A percentile compares a stretch with the other conserved stretches of the same genome.
phyloP scores from a whole-genome alignment of 2,329 filamentous ascomycete genomes.

The Phoma sp. region DNA sequence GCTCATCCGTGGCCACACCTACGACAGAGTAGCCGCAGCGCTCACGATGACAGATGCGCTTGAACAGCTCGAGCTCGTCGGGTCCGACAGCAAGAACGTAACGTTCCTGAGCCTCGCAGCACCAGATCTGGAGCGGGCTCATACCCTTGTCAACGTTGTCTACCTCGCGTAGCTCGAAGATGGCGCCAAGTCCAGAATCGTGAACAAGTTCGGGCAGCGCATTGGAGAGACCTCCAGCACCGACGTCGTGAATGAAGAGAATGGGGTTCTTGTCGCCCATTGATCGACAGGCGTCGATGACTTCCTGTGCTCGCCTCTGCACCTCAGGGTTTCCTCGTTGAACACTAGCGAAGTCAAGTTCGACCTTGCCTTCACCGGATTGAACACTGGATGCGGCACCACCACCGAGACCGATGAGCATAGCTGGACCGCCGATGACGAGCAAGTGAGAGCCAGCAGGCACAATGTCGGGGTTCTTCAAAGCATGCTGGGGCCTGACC shows the following conservation, averaged over 20 bases:
- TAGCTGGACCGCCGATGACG: constrained; percentile 92
- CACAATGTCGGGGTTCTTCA: constrained; percentile 82
- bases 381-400: constrained; percentile 92
- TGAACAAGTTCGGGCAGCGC: constrained; percentile 89
- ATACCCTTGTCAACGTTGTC: constrained; percentile 89
- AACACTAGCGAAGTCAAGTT: constrained; percentile 95
- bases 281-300: constrained; percentile 91
- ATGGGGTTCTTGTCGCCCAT: constrained; percentile 88
- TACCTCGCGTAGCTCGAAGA: constrained; percentile 92
- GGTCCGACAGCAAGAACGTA: constrained; percentile 90
- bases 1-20: constrained; percentile 74
- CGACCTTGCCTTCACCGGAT: constrained; percentile 85
- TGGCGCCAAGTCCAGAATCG: constrained; percentile 87
- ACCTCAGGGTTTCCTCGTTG: constrained; percentile 97
- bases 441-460: constrained; percentile 87
- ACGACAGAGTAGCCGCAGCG: constrained; percentile 93
- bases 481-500: constrained; percentile 85
- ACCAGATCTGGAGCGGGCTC: constrained; percentile 97
- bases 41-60: constrained; percentile 75
- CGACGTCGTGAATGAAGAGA: constrained; percentile 96
- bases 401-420: constrained; percentile 95
- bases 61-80: constrained; percentile 75
- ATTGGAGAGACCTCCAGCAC: constrained; percentile 85
- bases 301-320: constrained; percentile 93
- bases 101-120: constrained; percentile 94